Conservation (phyloP, 352 stramenopile genomes). For the Phytophthora meadii region DNA sequence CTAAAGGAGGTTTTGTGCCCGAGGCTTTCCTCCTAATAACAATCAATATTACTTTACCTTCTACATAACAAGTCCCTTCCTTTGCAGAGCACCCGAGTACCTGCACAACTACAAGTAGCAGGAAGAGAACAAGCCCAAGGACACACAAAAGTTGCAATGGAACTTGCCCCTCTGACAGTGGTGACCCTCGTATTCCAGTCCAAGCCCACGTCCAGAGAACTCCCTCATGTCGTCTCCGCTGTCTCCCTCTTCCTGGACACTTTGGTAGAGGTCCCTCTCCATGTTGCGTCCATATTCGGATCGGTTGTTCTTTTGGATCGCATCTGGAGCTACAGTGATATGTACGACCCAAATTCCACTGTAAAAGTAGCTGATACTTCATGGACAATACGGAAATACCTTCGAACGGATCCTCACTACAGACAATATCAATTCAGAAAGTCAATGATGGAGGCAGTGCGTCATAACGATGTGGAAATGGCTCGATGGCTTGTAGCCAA, state of each 20-base stretch:
- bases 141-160: no score
- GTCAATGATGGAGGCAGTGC: neutral
- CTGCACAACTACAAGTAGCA: no score
- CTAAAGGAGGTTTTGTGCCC: no score
- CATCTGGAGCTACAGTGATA: neutral
- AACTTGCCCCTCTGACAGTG: no score
- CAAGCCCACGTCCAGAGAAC: neutral
- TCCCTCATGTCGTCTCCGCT: neutral
- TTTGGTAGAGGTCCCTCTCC: neutral
- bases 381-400: neutral
- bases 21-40: no score
- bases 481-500: no score
- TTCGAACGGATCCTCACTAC: neutral
- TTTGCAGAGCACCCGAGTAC: no score
- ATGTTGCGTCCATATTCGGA: neutral
- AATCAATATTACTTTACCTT: no score
- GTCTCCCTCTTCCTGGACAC: neutral
- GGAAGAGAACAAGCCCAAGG: no score
- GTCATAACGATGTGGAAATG: neutral
- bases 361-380: neutral
- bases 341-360: neutral
- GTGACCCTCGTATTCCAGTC: neutral
- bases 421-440: neutral
- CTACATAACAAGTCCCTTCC: no score
- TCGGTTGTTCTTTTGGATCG: neutral